Base-by-base conservation (phyloP, 2,329 filamentous ascomycete species). In the Neopestalotiopsis rosae region DNA sequence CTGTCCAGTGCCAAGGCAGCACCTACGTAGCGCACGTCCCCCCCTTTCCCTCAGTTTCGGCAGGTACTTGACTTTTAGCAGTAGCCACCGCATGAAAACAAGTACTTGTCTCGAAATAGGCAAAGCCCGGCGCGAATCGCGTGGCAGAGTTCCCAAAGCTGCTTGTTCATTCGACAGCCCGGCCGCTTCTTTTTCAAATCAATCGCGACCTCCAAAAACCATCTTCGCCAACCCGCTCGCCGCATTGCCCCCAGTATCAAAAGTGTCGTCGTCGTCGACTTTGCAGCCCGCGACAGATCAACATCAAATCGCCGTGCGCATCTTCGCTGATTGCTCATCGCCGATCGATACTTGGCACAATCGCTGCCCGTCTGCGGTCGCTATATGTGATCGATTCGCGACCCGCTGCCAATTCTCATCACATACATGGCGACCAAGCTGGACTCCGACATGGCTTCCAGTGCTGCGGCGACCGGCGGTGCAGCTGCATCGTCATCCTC, bases 351-450 rank as follows among this genome's bases (percentile, higher is more conserved):
- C 28, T 63, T n/a, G 45, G 45, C 24, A 24, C 49, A 20, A 32
- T 34, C 63, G 63, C 24, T 28, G 24, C n/a, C 40, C 3, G 32
- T 28, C 17, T 17, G 13, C 20, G 32, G 63, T 58, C 40, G 56
- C 65, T 67, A 17, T 70, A 74, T 74, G 71, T 71, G 70, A 73
- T 67, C 61, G 70, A 73, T 67, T 61, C 68, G 32, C 40, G 56
- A 56, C 57, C 28, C 58, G 30, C 61, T 49, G 58, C 40, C 70
- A 71, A 52, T 17, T 52, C 45, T 40, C 67, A 28, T 28, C 24
- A 28, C 24, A 28, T 28, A 38, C 34, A 79, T 79, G 77, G 74
- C 76, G 58, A 76, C 73, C 64, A 76, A 77, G 67, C 75, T 75
- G 67, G 76, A 78, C 72, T 71, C 72, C 63, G 74, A 74, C 58